phyloP scores from a whole-genome alignment of 2,329 filamentous ascomycete species.

The Colletotrichum euphorbiae region DNA sequence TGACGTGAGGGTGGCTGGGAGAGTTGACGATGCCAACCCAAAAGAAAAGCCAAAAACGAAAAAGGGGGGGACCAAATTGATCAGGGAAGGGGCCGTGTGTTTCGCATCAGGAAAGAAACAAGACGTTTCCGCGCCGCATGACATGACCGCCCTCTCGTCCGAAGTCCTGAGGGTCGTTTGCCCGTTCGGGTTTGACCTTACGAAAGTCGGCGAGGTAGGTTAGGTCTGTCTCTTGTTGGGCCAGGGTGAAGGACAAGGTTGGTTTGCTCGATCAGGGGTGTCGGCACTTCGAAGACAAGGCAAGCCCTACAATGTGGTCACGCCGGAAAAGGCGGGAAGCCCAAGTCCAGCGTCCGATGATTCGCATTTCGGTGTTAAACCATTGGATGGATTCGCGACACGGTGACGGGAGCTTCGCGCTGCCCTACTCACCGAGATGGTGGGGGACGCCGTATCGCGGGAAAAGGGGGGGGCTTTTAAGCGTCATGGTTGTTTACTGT shows the following conservation, averaged over 20 bases:
- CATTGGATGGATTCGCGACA: background rate
- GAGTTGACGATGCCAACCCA: background rate
- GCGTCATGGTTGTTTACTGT: background rate
- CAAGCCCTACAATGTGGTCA: background rate
- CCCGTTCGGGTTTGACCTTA: slow-evolving; percentile 1
- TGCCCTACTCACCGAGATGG: background rate
- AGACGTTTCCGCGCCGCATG: background rate
- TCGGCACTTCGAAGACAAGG: background rate
- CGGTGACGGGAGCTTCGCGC: slow-evolving; percentile 13
- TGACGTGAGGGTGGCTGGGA: slow-evolving; percentile 16
- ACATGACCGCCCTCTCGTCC: slow-evolving; percentile 12
- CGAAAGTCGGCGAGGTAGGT: slow-evolving; percentile 3
- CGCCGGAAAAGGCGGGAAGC: background rate
- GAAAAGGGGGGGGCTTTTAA: background rate
- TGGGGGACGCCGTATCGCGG: slow-evolving; percentile 12
- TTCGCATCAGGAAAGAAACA: background rate
- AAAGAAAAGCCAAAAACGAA: too few species aligned
- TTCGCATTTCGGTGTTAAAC: slow-evolving; percentile 10
- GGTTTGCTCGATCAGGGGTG: background rate
- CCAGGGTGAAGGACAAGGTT: too few species aligned
- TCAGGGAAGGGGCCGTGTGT: background rate
- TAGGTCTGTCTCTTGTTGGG: too few species aligned
- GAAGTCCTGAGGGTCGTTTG: background rate
- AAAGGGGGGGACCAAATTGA: too few species aligned
- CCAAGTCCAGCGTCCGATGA: too few species aligned